Base-by-base conservation (phyloP, 1,139 yeast species). In the Sugiyamaella novakii region DNA sequence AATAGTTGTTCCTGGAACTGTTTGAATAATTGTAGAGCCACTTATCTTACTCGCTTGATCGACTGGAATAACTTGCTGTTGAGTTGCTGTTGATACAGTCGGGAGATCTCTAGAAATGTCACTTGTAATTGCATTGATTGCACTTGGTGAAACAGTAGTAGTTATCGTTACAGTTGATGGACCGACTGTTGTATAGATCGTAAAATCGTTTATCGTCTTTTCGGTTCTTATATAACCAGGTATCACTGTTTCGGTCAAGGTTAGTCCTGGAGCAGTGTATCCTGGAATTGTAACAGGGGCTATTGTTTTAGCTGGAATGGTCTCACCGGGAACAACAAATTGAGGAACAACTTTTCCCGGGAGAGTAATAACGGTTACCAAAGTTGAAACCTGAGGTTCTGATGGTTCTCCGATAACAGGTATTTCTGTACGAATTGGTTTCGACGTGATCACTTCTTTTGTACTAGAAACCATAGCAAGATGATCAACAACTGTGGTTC, bases 271-370 rank as follows among this genome's bases (percentile, higher is more conserved):
- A 22, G 50, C 51, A 19, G 50, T 45, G 18, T 50, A 52, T 5
- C 44, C 59, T 18, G 52, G 53, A 43, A 47, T 41, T 18, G 53
- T 50, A 6, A 48, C 37, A 6, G 50, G 43, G 18, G 36, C 47
- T 28, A 53, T 46, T 11, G 55, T 53, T 25, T 29, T 36, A 15
- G 52, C 49, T 15, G 53, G 53, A 41, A 50, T 37, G 19, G 55
- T 48, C 0, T 59, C 49, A 7, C 55, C 61, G 7, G 59, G 60
- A 11, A 58, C 49, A 6, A 47, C 51, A 30, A 43, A 24, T 8
- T 47, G 49, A n/a, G 60, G 54, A 43, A 51, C 46, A 8, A 53
- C 50, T 1, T 54, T 41, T 14, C 61, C 58, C 19, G 63, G 54
- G 7, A 52, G 40, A 10, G 61, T 55, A 12, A 57, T 48, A 2